Conservation (phyloP, 208 protist genomes). For the Tritrichomonas musculus region DNA sequence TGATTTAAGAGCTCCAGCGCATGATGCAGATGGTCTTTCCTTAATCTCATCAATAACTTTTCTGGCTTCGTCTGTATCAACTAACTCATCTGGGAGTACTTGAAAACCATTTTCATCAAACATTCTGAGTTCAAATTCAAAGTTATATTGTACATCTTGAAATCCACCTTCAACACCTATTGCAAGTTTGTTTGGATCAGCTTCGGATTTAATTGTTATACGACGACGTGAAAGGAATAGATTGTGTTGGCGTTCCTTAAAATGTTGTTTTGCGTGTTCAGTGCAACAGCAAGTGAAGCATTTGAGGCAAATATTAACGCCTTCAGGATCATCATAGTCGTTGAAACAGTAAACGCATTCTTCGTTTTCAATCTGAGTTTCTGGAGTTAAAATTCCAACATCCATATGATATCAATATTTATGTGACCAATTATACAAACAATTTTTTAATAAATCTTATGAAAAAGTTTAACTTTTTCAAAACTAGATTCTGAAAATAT, state of each 20-base stretch:
- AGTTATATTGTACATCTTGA: constrained; percentile 52
- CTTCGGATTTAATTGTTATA: background rate
- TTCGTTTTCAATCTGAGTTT: constrained; percentile 38
- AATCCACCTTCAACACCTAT: constrained; percentile 50
- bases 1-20: constrained; percentile 7
- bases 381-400: background rate
- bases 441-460: too few relatives aligned
- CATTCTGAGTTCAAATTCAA: constrained; percentile 48
- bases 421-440: too few relatives aligned
- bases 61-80: constrained; percentile 59
- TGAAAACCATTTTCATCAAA: constrained; percentile 52
- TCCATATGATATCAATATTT: background rate
- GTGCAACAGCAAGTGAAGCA: constrained; percentile 46
- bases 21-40: background rate
- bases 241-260: background rate
- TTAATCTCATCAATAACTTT: constrained; percentile 46
- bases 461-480: too few relatives aligned
- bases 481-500: too few relatives aligned
- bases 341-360: constrained; percentile 45
- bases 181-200: constrained; percentile 41
- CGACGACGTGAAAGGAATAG: background rate
- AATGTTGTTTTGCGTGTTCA: constrained; percentile 35
- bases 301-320: constrained; percentile 45
- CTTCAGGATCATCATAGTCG: constrained; percentile 36
- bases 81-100: constrained; percentile 60